Evolutionary conservation across 1,139 yeast genomes (phyloP).

Genomic region (Suhomyces maxii): DNA sequence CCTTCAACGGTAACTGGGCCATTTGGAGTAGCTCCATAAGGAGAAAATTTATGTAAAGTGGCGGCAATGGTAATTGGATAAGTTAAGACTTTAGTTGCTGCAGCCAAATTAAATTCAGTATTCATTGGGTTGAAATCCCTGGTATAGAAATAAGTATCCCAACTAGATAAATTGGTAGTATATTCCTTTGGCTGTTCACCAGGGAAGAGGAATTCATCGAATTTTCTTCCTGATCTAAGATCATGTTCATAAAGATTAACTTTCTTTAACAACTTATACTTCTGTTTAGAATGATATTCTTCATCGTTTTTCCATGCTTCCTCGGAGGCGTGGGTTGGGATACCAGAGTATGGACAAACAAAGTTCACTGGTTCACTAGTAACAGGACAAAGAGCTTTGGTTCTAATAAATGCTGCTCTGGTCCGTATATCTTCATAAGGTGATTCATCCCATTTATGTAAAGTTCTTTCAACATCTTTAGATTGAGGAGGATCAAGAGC

Average conservation of each 20-base stretch:
- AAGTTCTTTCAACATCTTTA: slow-evolving; percentile 22
- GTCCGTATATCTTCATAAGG: slow-evolving; percentile 86
- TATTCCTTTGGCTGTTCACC: slow-evolving; percentile 75
- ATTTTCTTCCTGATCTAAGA: slow-evolving; percentile 86
- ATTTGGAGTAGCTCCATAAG: slow-evolving; percentile 75
- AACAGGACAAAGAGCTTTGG: slow-evolving; percentile 89
- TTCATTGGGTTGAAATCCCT: slow-evolving; percentile 95
- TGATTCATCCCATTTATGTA: slow-evolving; percentile 75
- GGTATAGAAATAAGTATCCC: slow-evolving; percentile 95
- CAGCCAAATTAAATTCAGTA: slow-evolving; percentile 93
- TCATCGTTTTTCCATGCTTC: slow-evolving; percentile 87
- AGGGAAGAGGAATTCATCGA: slow-evolving; percentile 95
- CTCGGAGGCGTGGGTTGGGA: slow-evolving; percentile 90
- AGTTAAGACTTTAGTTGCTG: slow-evolving; percentile 89
- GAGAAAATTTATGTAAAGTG: slow-evolving; percentile 78
- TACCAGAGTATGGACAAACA: slow-evolving; percentile 92
- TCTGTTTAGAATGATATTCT: slow-evolving; percentile 66
- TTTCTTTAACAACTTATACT: slow-evolving; percentile 72
- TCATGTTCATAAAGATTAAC: slow-evolving; percentile 95
- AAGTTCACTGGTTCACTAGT: slow-evolving; percentile 76
- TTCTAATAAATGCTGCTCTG: slow-evolving; percentile 87
- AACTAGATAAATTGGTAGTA: slow-evolving; percentile 72
- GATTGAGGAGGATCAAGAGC: slow-evolving; percentile 34
- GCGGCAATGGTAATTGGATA: slow-evolving; percentile 91
- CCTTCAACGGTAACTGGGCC: slow-evolving; percentile 94